Base-by-base conservation (phyloP, 768 basidiomycete genomes). In the Pleurotus pulmonarius region DNA sequence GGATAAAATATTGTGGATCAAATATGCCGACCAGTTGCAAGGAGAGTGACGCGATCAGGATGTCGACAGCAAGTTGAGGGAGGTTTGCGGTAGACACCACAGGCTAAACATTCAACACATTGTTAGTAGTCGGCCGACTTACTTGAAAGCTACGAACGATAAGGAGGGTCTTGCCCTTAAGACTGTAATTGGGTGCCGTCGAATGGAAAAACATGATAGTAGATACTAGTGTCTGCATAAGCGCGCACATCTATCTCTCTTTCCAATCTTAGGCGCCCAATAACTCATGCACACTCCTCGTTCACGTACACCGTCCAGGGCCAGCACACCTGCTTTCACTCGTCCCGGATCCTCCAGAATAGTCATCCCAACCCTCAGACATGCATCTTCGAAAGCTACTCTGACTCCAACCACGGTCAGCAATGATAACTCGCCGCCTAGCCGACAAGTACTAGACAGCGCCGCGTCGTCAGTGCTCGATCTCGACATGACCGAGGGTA, bases 41-140 rank as follows among this genome's bases (percentile, higher is more conserved):
- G 26, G 75, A 75, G 46, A 90, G 73, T 1, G 87, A 85, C 4
- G 86, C 69, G 59, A 92, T 85, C 58, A 94, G 71, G 15, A 94
- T 71, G 69, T 94, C 91, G 8, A 74, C 83, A 0, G 90, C 82
- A 11, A 94, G 76, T 64, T 94, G 91, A n/a, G 84, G 77, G 43
- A 93, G 80, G 71, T 93, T 93, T 47, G 88, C 91, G 9, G 83
- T 82, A 4, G 91, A 92, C 9, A 93, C 88, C 44, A 91, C 65
- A 34, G 92, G 90, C 81, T 83, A 59, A 15, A 13, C 16, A 34
- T 43, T 22, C 48, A 46, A 58, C 44, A 8, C 18, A 51, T 39
- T 20, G 43, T 45, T 46, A 54, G 59, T 61, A 57, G 62, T 58
- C 38, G 37, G 15, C 55, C 38, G 6, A 43, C 22, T 52, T 48